Evolutionary conservation across 805 yeast genomes (phyloP), one percentile per base, ranked within the genome.

Genomic region (Kodamaea kakaduensis): DNA sequence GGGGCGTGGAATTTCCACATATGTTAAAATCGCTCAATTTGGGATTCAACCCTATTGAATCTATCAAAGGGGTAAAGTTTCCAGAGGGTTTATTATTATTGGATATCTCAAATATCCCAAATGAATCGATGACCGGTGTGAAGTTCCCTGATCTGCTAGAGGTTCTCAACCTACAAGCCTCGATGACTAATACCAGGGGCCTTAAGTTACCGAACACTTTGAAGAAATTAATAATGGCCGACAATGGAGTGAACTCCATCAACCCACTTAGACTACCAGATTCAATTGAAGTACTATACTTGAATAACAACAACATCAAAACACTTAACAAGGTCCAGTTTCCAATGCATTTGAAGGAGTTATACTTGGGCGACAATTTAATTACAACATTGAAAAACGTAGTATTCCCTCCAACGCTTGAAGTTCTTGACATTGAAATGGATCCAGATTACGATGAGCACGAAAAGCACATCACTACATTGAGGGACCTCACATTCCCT

Each of bases 51-150:
- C 72, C 73, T 2, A 64, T 67, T 10, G 72, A 67, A 32, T 59
- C 64, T 26, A 54, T 67, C 25, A 61, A 64, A 40, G 69, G 70
- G 7, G 61, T 52, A 13, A 58, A 56, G 34, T 65, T 67, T 29
- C 72, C 72, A 4, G 71, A 66, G 9, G 37, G 43, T 16, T 42
- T 67, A 22, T 50, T 50, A 28, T 54, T 55, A 41, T 50, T 67
- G 43, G 73, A 67, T 40, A 40, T 64, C 8, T 64, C 71, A 5
- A 62, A 64, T 36, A 57, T 67, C 6, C 72, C 73, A 3, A 67
- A 66, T 42, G 73, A 67, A 42, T 57, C 68, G 7, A 67, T 67
- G 73, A 60, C 71, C 0, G 70, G 72, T 1, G 56, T 67, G n/a
- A 67, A 63, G 39, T 65, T 67, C 34, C 73, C 73, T 1, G 73